Conservation (phyloP, 108 stramenopile genomes). For the Skeletonema grethae region DNA sequence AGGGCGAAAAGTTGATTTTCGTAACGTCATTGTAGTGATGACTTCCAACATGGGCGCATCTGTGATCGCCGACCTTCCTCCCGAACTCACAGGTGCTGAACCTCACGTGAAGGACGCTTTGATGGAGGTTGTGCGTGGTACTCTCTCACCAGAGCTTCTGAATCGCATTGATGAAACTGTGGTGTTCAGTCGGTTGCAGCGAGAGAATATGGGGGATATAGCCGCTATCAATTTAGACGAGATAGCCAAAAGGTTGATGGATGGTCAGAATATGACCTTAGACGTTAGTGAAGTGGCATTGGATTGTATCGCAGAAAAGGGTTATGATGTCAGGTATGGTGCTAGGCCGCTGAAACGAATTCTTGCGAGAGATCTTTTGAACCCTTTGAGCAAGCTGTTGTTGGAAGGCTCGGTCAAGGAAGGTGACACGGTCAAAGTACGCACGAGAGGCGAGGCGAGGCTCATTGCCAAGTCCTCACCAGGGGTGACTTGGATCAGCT, state of each 20-base stretch:
- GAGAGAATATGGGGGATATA: slow-evolving; percentile 80
- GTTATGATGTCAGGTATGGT: slow-evolving; percentile 78
- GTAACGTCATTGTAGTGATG: slow-evolving; percentile 94
- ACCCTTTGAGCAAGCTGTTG: slow-evolving; percentile 76
- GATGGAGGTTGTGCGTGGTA: slow-evolving; percentile 71
- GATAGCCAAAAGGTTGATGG: slow-evolving; percentile 61
- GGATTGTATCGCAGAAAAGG: slow-evolving; percentile 68
- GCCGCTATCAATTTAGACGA: slow-evolving; percentile 74
- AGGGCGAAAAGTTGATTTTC: slow-evolving; percentile 95
- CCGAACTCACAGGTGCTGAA: slow-evolving; percentile 62
- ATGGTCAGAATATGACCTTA: slow-evolving; percentile 59
- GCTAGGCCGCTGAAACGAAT: slow-evolving; percentile 86
- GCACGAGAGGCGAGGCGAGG: slow-evolving; percentile 70
- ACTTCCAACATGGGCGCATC: slow-evolving; percentile 96
- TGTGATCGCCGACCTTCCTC: slow-evolving; percentile 75
- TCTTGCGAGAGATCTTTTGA: slow-evolving; percentile 76
- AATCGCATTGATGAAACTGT: slow-evolving; percentile 97
- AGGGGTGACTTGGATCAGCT: slow-evolving; percentile 59
- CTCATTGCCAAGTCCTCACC: slow-evolving; percentile 35
- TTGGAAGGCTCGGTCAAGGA: slow-evolving; percentile 69
- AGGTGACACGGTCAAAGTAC: slow-evolving; percentile 68
- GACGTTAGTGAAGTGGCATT: slow-evolving; percentile 70
- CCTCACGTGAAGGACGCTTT: slow-evolving; percentile 75
- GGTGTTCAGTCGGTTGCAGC: slow-evolving; percentile 91
- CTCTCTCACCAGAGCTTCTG: slow-evolving; percentile 97